Percentiles rank a stretch among this genome's conserved stretches.
These are phyloP conservation scores for Aureobasidium sp. DNA, from an alignment of 2,329 filamentous ascomycete species.

Conservation along the genomic window DNA sequence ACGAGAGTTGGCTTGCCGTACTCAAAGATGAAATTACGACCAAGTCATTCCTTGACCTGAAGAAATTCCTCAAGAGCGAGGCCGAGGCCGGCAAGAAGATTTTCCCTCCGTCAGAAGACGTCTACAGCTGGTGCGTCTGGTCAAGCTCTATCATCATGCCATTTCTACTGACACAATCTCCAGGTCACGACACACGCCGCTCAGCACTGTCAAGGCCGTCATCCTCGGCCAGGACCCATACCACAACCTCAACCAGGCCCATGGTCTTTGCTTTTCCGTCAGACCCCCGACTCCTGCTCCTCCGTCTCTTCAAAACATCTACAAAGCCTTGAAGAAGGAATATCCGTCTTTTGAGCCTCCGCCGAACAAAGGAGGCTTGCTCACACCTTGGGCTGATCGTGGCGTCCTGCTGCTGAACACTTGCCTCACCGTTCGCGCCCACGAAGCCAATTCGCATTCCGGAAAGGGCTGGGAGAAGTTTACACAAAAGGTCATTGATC, in stretches of 20 bases:
- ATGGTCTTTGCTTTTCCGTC: constrained; percentile 93
- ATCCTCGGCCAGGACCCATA: constrained; percentile 96
- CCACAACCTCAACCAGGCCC: constrained; percentile 90
- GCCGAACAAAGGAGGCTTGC: constrained; percentile 68
- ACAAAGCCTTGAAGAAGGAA: constrained; percentile 77
- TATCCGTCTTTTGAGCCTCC: constrained; percentile 73
- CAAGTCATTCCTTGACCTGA: constrained; percentile 77
- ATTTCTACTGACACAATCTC: background rate
- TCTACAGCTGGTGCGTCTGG: constrained; percentile 79
- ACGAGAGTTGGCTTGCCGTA: constrained; percentile 84
- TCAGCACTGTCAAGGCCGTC: constrained; percentile 82
- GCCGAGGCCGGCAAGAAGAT: constrained; percentile 65
- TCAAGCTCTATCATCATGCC: background rate
- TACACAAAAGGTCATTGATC: constrained; percentile 85
- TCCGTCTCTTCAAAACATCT: constrained; percentile 90
- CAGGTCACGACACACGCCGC: constrained; percentile 90
- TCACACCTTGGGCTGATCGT: constrained; percentile 89
- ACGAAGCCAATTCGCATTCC: constrained; percentile 79
- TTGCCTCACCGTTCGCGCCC: constrained; percentile 84
- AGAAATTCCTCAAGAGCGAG: constrained; percentile 79
- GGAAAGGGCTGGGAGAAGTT: constrained; percentile 88
- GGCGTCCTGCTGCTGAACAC: constrained; percentile 93
- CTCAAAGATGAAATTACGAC: constrained; percentile 79
- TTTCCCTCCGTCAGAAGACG: constrained; percentile 80
- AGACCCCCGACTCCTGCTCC: constrained; percentile 81